Evolutionary conservation across 805 yeast species (phyloP), one percentile per base, ranked within the genome.

Genomic region (Lachancea fermentati): DNA sequence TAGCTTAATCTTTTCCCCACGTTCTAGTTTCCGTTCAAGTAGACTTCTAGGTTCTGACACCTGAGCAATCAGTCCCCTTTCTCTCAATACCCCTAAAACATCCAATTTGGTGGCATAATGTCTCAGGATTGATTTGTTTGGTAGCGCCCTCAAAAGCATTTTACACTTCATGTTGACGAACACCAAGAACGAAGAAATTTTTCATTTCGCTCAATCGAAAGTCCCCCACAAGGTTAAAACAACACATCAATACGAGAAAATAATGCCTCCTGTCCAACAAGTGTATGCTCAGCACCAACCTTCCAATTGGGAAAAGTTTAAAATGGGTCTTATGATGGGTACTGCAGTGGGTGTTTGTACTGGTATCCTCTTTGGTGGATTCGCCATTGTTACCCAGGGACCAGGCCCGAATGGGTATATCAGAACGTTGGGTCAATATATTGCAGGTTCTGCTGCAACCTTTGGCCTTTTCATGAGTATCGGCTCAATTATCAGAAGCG

Each of bases 311-410:
- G 96, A 93, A 42, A 93, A 93, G 69, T 85, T 93, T 77, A 93
- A 93, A 69, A 93, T 93, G 97, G 99, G 99, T 41, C 81, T 88
- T 46, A 69, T 91, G 70, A 93, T 93, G 97, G 99, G 99, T 48
- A 79, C 72, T 13, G 63, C 72, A 2, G 73, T 68, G 14, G 98
- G 98, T 49, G 93, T 88, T 7, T 93, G 94, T 57, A 87, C 91
- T 30, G 98, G 98, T 47, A 82, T 91, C 35, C 69, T 94, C 50
- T 93, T 91, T 63, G 98, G 97, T 37, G 95, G 96, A 17, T 79
- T 85, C 57, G 82, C 96, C 43, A 83, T 94, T 51, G 63, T 87
- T 49, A 89, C 88, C 42, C 81, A 84, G 51, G 99, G 99, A 14
- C 93, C 98, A n/a, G 96, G 96, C 11, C 98, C 99, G 36, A 85